A percentile compares a stretch with the other conserved stretches of the same genome.
These are phyloP conservation scores for Suhomyces prunicola DNA, from an alignment of 805 yeast species.

Conservation along the genomic window DNA sequence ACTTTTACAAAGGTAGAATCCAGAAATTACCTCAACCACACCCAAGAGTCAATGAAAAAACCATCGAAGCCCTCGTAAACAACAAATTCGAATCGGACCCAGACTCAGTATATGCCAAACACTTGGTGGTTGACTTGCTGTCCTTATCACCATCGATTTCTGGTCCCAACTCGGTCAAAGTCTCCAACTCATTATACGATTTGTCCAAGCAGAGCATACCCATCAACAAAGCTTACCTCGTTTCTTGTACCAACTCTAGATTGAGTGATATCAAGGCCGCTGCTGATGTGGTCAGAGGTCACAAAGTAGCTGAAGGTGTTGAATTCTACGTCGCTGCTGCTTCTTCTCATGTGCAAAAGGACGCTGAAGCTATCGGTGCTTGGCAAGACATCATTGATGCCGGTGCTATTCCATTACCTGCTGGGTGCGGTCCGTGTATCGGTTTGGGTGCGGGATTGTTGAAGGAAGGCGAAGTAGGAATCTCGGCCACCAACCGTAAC, in stretches of 20 bases:
- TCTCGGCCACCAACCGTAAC: slow-evolving; percentile 96
- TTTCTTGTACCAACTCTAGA: slow-evolving; percentile 97
- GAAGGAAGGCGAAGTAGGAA: slow-evolving; percentile 96
- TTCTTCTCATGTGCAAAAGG: slow-evolving; percentile 85
- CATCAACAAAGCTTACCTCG: slow-evolving; percentile 91
- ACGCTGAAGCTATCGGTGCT: slow-evolving; percentile 87
- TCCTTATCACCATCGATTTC: slow-evolving; percentile 85
- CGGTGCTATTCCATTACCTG: slow-evolving; percentile 92
- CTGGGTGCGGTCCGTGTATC: slow-evolving; percentile 99
- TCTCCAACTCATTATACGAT: slow-evolving; percentile 74
- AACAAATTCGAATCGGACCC: slow-evolving; percentile 54
- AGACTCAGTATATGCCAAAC: slow-evolving; percentile 87
- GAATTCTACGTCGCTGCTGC: slow-evolving; percentile 98
- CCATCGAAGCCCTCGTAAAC: slow-evolving; percentile 52
- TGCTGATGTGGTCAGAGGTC: slow-evolving; percentile 79
- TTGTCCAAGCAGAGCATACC: slow-evolving; percentile 69
- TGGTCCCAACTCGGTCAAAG: slow-evolving; percentile 97
- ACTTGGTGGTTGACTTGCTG: slow-evolving; percentile 72
- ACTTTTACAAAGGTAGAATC: slow-evolving; percentile 68
- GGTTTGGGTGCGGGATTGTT: slow-evolving; percentile 94
- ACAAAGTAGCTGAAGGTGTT: slow-evolving; percentile 82
- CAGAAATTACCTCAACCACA: slow-evolving; percentile 64
- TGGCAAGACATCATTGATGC: slow-evolving; percentile 89
- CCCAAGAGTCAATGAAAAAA: slow-evolving; percentile 70
- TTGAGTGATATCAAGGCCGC: slow-evolving; percentile 92